Evolutionary conservation across 129 eudicot genomes (phyloP), one percentile per base, ranked within the genome.

Genomic region (Tagetes erecta): DNA sequence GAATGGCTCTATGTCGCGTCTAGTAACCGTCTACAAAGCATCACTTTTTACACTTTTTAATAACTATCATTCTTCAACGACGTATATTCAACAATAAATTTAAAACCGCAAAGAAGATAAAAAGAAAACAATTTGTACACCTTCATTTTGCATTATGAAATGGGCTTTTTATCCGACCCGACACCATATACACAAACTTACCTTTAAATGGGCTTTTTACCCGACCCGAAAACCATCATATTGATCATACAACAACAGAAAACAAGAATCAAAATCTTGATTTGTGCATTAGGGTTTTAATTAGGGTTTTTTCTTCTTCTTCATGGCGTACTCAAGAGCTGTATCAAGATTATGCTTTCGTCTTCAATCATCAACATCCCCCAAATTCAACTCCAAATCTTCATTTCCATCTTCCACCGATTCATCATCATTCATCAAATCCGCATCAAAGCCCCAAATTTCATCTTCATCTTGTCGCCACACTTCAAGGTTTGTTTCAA

Each of bases 401-500:
- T 69, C 82, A 40, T 36, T 20, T 55, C 68, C 80, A 5, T 3
- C 37, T 53, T 72, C 76, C 36, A 56, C 56, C 6, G 14, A 53
- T 50, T 35, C 84, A 64, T 8, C 84, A 13, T 68, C 82, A 0
- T 13, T 77, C 73, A 35, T 76, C 66, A 82, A 82, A 11, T 80
- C 81, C 0, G 49, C 74, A 53, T 73, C 60, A 27, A 80, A 68
- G 30, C 64, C 88, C 47, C 57, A 82, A 63, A n/a, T 74, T 59
- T n/a, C 84, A 11, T 68, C 65, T 33, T 69, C 84, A 30, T 49
- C 63, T 60, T 66, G 78, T 13, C 27, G 78, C 27, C 27, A 66
- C 53, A 13, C 73, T 71, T 82, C 92, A 68, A 79, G 92, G 92
- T 84, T 53, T 49, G 79, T 41, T 80, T 11, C 27, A 62, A 4